Evolutionary conservation across 495 filamentous ascomycete genomes (phyloP), one percentile per base, ranked within the genome.

Genomic region (Aspergillus nanangensis): DNA sequence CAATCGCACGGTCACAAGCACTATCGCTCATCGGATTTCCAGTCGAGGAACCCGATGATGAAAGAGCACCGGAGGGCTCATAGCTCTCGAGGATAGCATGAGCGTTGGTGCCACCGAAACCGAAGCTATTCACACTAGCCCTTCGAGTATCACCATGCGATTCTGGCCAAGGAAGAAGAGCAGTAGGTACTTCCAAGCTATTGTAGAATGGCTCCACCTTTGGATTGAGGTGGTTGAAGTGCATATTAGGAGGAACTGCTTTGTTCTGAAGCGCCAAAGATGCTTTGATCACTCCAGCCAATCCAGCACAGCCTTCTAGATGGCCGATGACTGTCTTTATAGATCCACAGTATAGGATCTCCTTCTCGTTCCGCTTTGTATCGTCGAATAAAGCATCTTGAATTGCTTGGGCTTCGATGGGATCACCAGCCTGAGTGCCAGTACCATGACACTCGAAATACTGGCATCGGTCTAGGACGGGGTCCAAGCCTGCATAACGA

Each of bases 21-120:
- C 27, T 44, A 8, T 3, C 23, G n/a, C n/a, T n/a, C n/a, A n/a
- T n/a, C n/a, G n/a, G n/a, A n/a, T n/a, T n/a, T n/a, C n/a, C n/a
- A n/a, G n/a, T n/a, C n/a, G n/a, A n/a, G n/a, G n/a, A n/a, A n/a
- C n/a, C n/a, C n/a, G n/a, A n/a, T n/a, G n/a, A n/a, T n/a, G n/a
- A n/a, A n/a, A n/a, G n/a, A n/a, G n/a, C n/a, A n/a, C n/a, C n/a
- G 3, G 0, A 9, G 17, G 14, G 19, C 19, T 18, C 10, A 3
- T 9, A 62, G 10, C 41, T 50, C 45, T 86, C 80, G 8, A 85
- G 8, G 29, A 86, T 82, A 4, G 70, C 79, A 50, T 85, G 81
- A 0, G 79, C 72, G 50, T 85, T 85, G 11, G 76, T 71, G 29
- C 82, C 82, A 25, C 82, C 83, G 54, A 81, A 85, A 0, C 82